These are phyloP conservation scores for Penicillium herquei DNA, from an alignment of 495 filamentous ascomycete genomes.

Conservation along the genomic window DNA sequence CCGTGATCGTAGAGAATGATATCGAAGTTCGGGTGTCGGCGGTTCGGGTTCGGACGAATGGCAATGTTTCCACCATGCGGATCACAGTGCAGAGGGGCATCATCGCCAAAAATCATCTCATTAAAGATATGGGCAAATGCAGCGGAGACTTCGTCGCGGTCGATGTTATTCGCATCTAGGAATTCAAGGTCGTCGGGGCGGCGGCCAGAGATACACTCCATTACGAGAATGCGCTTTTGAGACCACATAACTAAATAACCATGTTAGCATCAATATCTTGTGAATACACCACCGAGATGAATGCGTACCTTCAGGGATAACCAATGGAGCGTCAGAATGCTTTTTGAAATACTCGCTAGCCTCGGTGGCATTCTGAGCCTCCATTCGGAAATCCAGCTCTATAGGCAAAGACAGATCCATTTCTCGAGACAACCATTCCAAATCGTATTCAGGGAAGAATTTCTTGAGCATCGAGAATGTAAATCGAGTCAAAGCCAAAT, in stretches of 20 bases:
- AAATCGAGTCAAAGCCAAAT: conserved; percentile 81
- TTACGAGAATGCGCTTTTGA: conserved; percentile 84
- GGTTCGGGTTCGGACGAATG: conserved; percentile 67
- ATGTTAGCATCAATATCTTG: conserved; percentile 14
- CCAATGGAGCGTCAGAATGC: conserved; percentile 68
- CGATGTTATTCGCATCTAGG: conserved; percentile 80
- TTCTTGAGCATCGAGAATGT: conserved; percentile 86
- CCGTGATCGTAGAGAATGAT: conserved; percentile 98
- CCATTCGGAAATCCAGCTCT: conserved; percentile 85
- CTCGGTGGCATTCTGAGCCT: conserved; percentile 81
- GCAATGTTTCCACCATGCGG: conserved; percentile 98
- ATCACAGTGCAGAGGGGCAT: conserved; percentile 92
- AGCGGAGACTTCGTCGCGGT: conserved; percentile 94
- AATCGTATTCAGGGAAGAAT: conserved; percentile 96
- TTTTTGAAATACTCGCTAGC: conserved; percentile 74
- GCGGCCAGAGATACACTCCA: conserved; percentile 87
- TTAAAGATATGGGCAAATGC: conserved; percentile 93
- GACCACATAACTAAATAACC: conserved; percentile 71
- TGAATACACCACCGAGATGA: not conserved
- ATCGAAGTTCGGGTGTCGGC: conserved; percentile 79
- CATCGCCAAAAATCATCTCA: conserved; percentile 96
- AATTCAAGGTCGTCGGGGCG: conserved; percentile 88
- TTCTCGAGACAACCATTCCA: conserved; percentile 92
- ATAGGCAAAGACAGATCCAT: conserved; percentile 88
- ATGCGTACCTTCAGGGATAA: conserved; percentile 69